Evolutionary conservation across 352 stramenopile species (phyloP).

Genomic region (Halophytophthora polymorphica): DNA sequence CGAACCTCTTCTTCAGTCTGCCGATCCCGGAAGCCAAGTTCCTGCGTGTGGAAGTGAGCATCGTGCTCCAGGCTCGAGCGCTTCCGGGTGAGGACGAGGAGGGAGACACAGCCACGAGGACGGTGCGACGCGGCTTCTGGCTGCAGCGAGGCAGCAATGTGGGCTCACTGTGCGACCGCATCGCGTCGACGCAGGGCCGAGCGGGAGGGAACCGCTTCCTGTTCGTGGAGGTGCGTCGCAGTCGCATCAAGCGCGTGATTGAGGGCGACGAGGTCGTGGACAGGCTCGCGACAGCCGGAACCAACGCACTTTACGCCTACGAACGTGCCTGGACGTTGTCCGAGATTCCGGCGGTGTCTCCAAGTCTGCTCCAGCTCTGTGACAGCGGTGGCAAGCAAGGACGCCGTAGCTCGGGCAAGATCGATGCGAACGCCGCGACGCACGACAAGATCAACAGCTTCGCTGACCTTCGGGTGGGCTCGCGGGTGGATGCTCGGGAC

Average conservation of each 20-base stretch:
- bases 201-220: slow-evolving; percentile 50
- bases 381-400: background rate
- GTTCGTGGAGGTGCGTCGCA: slow-evolving; percentile 60
- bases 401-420: background rate
- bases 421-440: slow-evolving; percentile 4
- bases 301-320: slow-evolving; percentile 59
- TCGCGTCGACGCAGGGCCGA: slow-evolving; percentile 33
- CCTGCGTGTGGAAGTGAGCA: slow-evolving; percentile 58
- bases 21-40: slow-evolving; percentile 88
- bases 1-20: slow-evolving; percentile 94
- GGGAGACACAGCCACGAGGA: slow-evolving; percentile 12
- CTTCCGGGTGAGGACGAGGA: slow-evolving; percentile 4
- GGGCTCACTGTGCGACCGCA: slow-evolving; percentile 41
- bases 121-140: slow-evolving; percentile 47
- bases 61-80: slow-evolving; percentile 59
- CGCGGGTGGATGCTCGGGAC: slow-evolving; percentile 54
- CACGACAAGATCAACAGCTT: slow-evolving; percentile 29
- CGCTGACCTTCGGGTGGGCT: slow-evolving; percentile 45
- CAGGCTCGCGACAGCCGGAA: slow-evolving; percentile 29
- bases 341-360: slow-evolving; percentile 49
- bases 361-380: slow-evolving; percentile 16
- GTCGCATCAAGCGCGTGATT: slow-evolving; percentile 75
- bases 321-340: slow-evolving; percentile 66
- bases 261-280: slow-evolving; percentile 59
- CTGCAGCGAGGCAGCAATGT: slow-evolving; percentile 46